Evolutionary conservation across 768 basidiomycete species (phyloP), one percentile per base, ranked within the genome.

Genomic region (Pleurotus ostreatus): DNA sequence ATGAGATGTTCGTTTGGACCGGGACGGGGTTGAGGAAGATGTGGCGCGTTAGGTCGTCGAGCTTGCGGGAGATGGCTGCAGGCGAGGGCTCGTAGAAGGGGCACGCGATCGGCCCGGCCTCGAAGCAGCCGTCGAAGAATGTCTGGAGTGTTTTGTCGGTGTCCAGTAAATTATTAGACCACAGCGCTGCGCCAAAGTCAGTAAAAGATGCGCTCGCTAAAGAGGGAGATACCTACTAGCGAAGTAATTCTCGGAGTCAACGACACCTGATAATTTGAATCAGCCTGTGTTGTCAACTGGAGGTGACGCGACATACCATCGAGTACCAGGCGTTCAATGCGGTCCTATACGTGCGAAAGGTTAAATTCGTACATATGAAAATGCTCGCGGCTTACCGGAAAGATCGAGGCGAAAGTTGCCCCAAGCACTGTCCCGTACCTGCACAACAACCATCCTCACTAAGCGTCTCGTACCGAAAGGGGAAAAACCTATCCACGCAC

Each of bases 351-450:
- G 23, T 47, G 11, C 1, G 23, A 15, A 37, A 55, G 16, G 11
- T 9, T 51, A 18, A 20, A 39, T 23, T 11, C 40, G 8, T 4
- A 41, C 4, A 18, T 12, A 16, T 13, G 34, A 8, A 51, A 9
- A 26, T 6, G 11, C 16, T 6, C 5, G 26, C 18, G 11, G 49
- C 63, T 46, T 57, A 69, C 72, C 1, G 74, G 73, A 54, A 73
- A 72, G 48, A 73, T 56, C 1, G 72, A 45, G 1, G 73, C 69
- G 57, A 71, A 73, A 0, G 70, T 68, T 1, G 66, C 57, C 1
- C 70, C 71, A 22, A 73, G 52, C 6, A 66, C 46, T 2, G 66
- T 57, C 0, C 66, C 65, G 45, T 65, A 70, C 5, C 71, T 73
- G 53, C 2, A n/a, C n/a, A n/a, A n/a, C n/a, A n/a, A 54, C 16